Evolutionary conservation across 2,329 filamentous ascomycete species (phyloP), one percentile per base, ranked within the genome.

Genomic region (Dothideomycetes sp.): DNA sequence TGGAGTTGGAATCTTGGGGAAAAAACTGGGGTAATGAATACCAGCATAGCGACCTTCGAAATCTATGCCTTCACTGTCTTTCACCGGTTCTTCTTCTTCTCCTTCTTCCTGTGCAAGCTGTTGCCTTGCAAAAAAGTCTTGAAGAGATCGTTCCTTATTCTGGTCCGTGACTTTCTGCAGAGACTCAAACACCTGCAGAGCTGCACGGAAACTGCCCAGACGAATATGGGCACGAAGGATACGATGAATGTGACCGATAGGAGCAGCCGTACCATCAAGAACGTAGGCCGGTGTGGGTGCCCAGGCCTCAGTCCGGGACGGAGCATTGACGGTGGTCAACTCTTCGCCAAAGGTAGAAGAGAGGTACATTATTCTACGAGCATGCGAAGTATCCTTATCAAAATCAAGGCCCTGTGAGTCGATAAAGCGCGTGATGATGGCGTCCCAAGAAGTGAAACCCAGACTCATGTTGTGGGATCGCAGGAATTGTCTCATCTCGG

Each of bases 331-430:
- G 25, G 59, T 51, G 35, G 53, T 50, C 11, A 65, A 49, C 47
- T 69, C 62, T 40, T 58, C 50, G 15, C 64, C 65, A 43, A 67
- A 64, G 1, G 51, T 51, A 36, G 67, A 54, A 3, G 61, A 58
- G 11, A 70, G 54, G 22, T 60, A 49, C 17, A 63, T 51, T 19
- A 47, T 15, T 11, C 32, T 27, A 13, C 36, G 30, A 4, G 50
- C 45, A 9, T 70, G 48, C 8, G 49, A 48, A 11, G 71, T 68
- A 17, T 70, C 63, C 17, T 57, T 56, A 23, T 69, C 60, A 2
- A 67, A 55, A 5, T 64, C 53, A 12, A 74, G 51, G 15, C 61
- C 63, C 24, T 65, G 65, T 2, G 69, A 67, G 43, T 76, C 70
- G 6, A 71, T 31, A 17, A 76, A 55, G 20, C 74, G 70, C n/a